Conservation (phyloP, 352 stramenopile genomes). For the Pythium brachiatum region DNA sequence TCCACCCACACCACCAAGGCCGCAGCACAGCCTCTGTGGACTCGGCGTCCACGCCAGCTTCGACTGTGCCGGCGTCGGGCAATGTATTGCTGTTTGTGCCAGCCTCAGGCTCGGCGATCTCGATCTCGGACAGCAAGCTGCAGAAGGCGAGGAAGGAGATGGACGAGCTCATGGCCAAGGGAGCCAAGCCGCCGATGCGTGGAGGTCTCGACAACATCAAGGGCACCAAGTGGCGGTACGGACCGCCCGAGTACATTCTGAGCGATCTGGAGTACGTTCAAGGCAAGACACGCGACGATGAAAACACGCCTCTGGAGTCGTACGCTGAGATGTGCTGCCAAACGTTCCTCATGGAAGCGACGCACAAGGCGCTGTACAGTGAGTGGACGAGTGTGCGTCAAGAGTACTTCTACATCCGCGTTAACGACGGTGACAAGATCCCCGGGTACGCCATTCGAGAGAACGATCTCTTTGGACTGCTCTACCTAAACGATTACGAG, state of each 20-base stretch:
- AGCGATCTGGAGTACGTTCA: slow-evolving; percentile 75
- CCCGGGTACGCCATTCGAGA: slow-evolving; percentile 40
- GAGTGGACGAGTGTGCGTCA: slow-evolving; percentile 65
- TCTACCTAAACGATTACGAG: slow-evolving; percentile 49
- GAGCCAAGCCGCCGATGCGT: slow-evolving; percentile 55
- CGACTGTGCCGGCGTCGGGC: slow-evolving; percentile 27
- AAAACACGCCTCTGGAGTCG: slow-evolving; percentile 58
- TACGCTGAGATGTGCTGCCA: slow-evolving; percentile 74
- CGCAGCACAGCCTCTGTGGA: slow-evolving; percentile 16
- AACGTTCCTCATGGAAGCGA: slow-evolving; percentile 80
- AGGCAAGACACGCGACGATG: slow-evolving; percentile 50
- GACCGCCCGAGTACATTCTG: slow-evolving; percentile 63
- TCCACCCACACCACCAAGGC: neutral
- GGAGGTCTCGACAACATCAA: slow-evolving; percentile 30
- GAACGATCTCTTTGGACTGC: slow-evolving; percentile 67
- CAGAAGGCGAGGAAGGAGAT: slow-evolving; percentile 57
- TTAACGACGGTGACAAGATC: slow-evolving; percentile 61
- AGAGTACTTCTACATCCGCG: slow-evolving; percentile 62
- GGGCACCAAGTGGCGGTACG: slow-evolving; percentile 60
- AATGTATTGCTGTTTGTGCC: slow-evolving; percentile 79
- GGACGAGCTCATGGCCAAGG: slow-evolving; percentile 43
- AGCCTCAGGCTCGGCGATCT: slow-evolving; percentile 61
- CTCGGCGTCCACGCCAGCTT: slow-evolving; percentile 29
- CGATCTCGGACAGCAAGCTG: slow-evolving; percentile 60
- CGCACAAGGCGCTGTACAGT: slow-evolving; percentile 54